Evolutionary conservation across 1,284 basidiomycete species (phyloP).

Genomic region (Trametes polyzona): DNA sequence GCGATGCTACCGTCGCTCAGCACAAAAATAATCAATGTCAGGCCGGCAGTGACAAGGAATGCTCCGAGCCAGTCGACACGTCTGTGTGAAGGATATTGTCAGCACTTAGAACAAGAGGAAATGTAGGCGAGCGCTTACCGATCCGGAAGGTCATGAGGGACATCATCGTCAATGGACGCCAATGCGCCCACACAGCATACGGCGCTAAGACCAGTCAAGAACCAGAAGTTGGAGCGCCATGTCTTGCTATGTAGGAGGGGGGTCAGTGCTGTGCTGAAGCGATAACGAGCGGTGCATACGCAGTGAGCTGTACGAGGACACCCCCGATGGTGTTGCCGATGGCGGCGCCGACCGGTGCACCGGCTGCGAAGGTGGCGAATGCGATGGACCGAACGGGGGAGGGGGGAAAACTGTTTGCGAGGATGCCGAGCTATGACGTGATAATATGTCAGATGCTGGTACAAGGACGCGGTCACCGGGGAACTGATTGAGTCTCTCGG

Average conservation of each 20-base stretch:
- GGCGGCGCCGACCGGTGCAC: slow-evolving; percentile 79
- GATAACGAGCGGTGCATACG: slow-evolving; percentile 32
- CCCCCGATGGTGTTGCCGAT: slow-evolving; percentile 74
- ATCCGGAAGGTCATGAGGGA: slow-evolving; percentile 51
- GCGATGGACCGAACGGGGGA: slow-evolving; percentile 69
- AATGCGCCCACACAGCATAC: slow-evolving; percentile 44
- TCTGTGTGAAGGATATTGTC: slow-evolving; percentile 19
- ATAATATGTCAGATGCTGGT: not conserved
- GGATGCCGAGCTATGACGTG: slow-evolving; percentile 65
- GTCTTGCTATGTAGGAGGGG: slow-evolving; percentile 36
- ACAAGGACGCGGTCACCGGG: not conserved
- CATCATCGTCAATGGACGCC: slow-evolving; percentile 49
- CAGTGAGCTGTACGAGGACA: slow-evolving; percentile 67
- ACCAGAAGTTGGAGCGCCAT: slow-evolving; percentile 63
- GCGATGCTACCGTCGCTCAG: slow-evolving; percentile 77
- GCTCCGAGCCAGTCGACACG: slow-evolving; percentile 87
- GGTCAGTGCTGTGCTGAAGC: not conserved
- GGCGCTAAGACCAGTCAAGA: slow-evolving; percentile 50
- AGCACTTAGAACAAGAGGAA: no score
- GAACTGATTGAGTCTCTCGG: no score
- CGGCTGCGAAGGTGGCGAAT: slow-evolving; percentile 79
- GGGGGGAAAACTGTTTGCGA: slow-evolving; percentile 76
- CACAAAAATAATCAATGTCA: slow-evolving; percentile 81
- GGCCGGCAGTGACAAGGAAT: slow-evolving; percentile 70
- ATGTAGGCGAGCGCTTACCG: slow-evolving; percentile 11